phyloP scores from a whole-genome alignment of 202 grass and related monocot genomes.

The Eragrostis tef region DNA sequence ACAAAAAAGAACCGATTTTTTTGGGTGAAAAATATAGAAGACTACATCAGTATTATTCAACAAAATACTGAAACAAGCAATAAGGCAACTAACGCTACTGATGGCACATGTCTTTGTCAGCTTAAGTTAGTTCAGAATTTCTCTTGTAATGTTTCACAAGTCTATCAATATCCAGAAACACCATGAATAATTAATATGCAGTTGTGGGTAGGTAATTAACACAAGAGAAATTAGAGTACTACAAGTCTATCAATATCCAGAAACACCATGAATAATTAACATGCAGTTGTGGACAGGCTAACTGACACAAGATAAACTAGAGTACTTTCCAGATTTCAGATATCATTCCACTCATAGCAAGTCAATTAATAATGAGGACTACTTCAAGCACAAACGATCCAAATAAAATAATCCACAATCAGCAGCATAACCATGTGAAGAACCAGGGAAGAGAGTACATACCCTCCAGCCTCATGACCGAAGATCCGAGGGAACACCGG shows the following conservation, averaged over 20 bases:
- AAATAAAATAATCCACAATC: neutral
- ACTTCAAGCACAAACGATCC: neutral
- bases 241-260: neutral
- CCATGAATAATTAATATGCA: neutral
- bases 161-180: neutral
- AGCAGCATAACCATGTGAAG: neutral
- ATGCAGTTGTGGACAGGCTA: neutral
- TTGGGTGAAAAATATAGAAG: too few relatives aligned
- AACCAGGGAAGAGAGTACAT: conserved; percentile 34
- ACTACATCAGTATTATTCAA: neutral
- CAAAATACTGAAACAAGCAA: neutral
- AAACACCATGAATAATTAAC: neutral
- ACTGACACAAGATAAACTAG: neutral
- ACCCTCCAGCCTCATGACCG: conserved; percentile 99
- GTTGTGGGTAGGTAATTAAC: neutral
- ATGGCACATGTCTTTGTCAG: neutral
- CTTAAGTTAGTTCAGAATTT: neutral
- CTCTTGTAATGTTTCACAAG: neutral
- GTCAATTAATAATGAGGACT: conserved; percentile 28
- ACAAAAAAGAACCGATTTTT: too few relatives aligned
- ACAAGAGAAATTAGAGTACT: conserved; percentile 1
- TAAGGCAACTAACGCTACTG: neutral
- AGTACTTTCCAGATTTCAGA: neutral
- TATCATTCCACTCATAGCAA: neutral
- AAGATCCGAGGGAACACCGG: conserved; percentile 94